Evolutionary conservation across 805 yeast species (phyloP), one percentile per base, ranked within the genome.

Genomic region (Metschnikowia peoriensis): DNA sequence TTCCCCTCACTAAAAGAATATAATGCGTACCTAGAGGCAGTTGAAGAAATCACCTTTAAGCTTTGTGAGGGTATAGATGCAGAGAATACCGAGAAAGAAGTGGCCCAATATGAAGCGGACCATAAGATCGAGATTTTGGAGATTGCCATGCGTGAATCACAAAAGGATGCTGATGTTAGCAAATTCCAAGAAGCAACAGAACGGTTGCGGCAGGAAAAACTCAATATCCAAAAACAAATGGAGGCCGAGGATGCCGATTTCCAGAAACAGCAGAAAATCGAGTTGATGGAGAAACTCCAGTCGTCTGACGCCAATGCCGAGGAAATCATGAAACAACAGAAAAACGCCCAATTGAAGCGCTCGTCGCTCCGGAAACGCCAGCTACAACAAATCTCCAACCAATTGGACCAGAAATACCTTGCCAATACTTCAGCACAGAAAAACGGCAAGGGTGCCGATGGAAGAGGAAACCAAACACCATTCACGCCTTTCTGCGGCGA

Each of bases 401-500:
- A 85, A 59, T 63, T 74, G 49, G 78, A 75, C 50, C 71, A 68
- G 44, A 72, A 68, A 56, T 71, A 72, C 51, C 67, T 71, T 57
- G 61, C 64, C 49, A 41, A 61, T 44, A 62, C 67, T 41, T 65
- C 70, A 15, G 56, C 66, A 61, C 50, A 56, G 64, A 41, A 72
- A 62, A 47, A 65, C 38, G 57, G 63, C 37, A 59, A 63, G 52
- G 44, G 44, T n/a, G 55, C 65, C 53, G 57, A 52, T 29, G 58
- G 53, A 32, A 68, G 64, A 29, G 65, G 56, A 14, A 49, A 45
- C 42, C 53, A 52, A 40, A 59, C 67, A 7, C 98, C 98, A 15
- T 93, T 92, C 67, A 91, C 98, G 10, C 98, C 98, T 8, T 93
- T 93, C 71, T 84, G 86, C 64, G 97, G 97, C 43, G 98, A 93